Evolutionary conservation across 768 basidiomycete genomes (phyloP), one percentile per base, ranked within the genome.

Genomic region (Boletus pseudo-olivaceus): DNA sequence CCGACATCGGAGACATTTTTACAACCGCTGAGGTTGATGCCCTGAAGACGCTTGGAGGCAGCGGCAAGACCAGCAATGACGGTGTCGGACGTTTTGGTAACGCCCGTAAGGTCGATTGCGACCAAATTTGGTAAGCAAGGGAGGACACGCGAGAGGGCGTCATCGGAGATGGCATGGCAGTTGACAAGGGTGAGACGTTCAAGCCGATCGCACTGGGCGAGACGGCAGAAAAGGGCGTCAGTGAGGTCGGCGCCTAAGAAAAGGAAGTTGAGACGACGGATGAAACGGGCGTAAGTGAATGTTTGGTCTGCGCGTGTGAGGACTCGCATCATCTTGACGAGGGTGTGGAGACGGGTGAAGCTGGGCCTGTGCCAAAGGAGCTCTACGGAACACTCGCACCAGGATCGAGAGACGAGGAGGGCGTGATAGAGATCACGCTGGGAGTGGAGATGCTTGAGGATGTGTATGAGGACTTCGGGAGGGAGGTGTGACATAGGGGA

Each of bases 311-410:
- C 72, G 37, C 75, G 73, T 29, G 77, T 74, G 60, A 98, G 76
- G 46, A 93, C 77, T 53, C 78, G 75, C 63, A 90, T 81, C 82
- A 98, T 87, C 71, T 85, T 85, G 66, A 85, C 78, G 50, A 97
- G 81, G 35, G 88, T 86, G 51, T 79, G 73, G 53, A 83, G 76
- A 54, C 82, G 82, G 26, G 83, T 75, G 66, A 98, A 84, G 49
- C 78, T 77, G 19, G 95, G 95, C 64, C 90, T 88, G 71, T 93
- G 88, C 95, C 95, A 99, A 23, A 98, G 78, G 20, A 98, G 80
- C 70, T 98, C 92, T 40, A 95, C 93, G 30, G 93, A 85, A 71
- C 93, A 97, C 67, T 95, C 88, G 78, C 93, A 98, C 94, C 96
- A 99, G 27, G 84, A 80, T 53, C 91, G 85, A 19, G 86, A 93